phyloP scores from a whole-genome alignment of 495 filamentous ascomycete genomes.

The Diplogelasinospora grovesii region DNA sequence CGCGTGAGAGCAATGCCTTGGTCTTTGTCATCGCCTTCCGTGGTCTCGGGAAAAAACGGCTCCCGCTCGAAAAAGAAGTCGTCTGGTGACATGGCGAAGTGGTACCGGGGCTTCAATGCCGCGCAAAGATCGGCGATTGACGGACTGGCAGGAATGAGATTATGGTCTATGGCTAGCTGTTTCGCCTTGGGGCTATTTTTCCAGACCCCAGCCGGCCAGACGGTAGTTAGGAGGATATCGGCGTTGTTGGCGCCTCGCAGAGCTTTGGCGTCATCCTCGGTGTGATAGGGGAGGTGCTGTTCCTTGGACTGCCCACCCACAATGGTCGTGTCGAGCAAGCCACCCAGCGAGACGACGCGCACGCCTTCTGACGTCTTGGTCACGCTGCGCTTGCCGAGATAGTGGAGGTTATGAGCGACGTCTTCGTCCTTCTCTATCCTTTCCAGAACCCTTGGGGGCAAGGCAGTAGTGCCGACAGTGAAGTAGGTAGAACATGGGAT shows the following conservation, averaged over 20 bases:
- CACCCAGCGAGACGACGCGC: slow-evolving; percentile 74
- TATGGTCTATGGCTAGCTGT: slow-evolving; percentile 44
- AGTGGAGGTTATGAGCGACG: slow-evolving; percentile 81
- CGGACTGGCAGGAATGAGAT: slow-evolving; percentile 30
- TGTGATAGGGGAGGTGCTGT: slow-evolving; percentile 62
- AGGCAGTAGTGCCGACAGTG: slow-evolving; percentile 57
- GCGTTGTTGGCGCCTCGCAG: slow-evolving; percentile 66
- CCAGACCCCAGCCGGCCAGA: slow-evolving; percentile 74
- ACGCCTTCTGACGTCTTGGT: slow-evolving; percentile 88
- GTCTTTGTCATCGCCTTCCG: slow-evolving; percentile 13
- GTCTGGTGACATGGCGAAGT: slow-evolving; percentile 62
- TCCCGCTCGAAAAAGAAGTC: slow-evolving; percentile 79
- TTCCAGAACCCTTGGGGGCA: slow-evolving; percentile 63
- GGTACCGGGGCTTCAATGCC: slow-evolving; percentile 76
- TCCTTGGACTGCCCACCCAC: slow-evolving; percentile 51
- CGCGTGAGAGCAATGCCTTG: slow-evolving; percentile 59
- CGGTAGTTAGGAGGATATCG: slow-evolving; percentile 78
- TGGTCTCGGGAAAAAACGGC: slow-evolving; percentile 68
- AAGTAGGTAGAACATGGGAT: slow-evolving; percentile 86
- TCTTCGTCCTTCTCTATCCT: slow-evolving; percentile 66
- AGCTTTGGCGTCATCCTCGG: slow-evolving; percentile 64
- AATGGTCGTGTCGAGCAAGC: slow-evolving; percentile 49
- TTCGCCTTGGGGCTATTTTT: slow-evolving; percentile 41
- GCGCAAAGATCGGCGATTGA: slow-evolving; percentile 67
- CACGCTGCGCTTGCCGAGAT: slow-evolving; percentile 73